Evolutionary conservation across 495 filamentous ascomycete species (phyloP).

Genomic region (Oleoguttula mirabilis): DNA sequence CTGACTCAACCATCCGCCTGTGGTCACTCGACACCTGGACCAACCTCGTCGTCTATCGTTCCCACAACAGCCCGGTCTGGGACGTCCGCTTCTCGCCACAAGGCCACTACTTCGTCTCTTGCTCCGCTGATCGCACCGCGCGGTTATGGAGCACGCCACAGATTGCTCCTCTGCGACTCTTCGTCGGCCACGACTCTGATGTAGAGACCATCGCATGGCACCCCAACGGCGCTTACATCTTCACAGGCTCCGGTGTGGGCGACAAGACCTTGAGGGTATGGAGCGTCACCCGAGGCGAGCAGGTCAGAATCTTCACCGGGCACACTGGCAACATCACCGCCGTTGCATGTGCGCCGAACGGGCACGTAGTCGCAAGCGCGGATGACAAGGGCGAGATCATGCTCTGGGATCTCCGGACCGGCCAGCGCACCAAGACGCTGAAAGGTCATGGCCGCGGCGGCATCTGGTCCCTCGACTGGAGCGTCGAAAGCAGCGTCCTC

Average conservation of each 20-base stretch:
- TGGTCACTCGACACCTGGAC: slow-evolving; percentile 88
- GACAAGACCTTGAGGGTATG: slow-evolving; percentile 96
- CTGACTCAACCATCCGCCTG: slow-evolving; percentile 73
- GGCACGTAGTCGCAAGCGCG: slow-evolving; percentile 76
- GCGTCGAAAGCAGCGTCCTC: slow-evolving; percentile 75
- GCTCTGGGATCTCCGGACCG: slow-evolving; percentile 82
- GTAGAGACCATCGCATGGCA: slow-evolving; percentile 82
- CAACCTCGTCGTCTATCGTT: slow-evolving; percentile 84
- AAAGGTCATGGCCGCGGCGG: slow-evolving; percentile 87
- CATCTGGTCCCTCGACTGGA: slow-evolving; percentile 85
- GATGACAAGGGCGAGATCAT: slow-evolving; percentile 76
- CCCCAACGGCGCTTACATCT: slow-evolving; percentile 82
- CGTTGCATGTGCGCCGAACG: slow-evolving; percentile 71
- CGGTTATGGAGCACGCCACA: slow-evolving; percentile 85
- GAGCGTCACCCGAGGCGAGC: slow-evolving; percentile 72
- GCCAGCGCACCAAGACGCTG: slow-evolving; percentile 76
- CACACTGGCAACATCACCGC: slow-evolving; percentile 75
- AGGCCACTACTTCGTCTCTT: slow-evolving; percentile 89
- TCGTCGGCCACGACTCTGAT: slow-evolving; percentile 81
- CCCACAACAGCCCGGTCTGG: slow-evolving; percentile 78
- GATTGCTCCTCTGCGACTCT: slow-evolving; percentile 74
- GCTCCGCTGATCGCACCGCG: slow-evolving; percentile 75
- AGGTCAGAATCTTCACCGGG: slow-evolving; percentile 83
- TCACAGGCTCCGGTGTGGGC: slow-evolving; percentile 58
- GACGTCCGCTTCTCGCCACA: slow-evolving; percentile 83